phyloP scores from a whole-genome alignment of 495 filamentous ascomycete species.

The Elasticomyces elasticus region DNA sequence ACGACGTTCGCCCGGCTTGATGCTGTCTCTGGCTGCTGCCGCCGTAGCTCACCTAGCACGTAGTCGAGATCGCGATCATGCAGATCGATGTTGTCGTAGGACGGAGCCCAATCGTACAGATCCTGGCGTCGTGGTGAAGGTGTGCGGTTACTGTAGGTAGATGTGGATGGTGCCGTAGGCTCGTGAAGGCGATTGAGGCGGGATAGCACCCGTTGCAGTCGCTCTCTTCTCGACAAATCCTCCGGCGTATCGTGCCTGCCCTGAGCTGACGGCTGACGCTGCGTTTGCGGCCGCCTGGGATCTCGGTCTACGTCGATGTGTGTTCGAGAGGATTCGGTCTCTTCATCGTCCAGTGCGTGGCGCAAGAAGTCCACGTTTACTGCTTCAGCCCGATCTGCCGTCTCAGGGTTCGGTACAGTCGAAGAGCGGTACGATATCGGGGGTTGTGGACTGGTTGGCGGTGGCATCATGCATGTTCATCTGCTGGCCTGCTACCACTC shows the following conservation, averaged over 20 bases:
- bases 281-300: not conserved
- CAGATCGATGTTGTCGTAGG: constrained; percentile 37
- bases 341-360: constrained; percentile 11
- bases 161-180: constrained; percentile 31
- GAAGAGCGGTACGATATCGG: constrained; percentile 27
- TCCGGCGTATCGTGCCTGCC: constrained; percentile 10
- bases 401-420: constrained; percentile 39
- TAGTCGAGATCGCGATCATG: constrained; percentile 36
- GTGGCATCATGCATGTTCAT: too few species aligned
- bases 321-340: not conserved
- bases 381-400: constrained; percentile 47
- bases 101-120: constrained; percentile 53
- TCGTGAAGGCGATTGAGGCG: constrained; percentile 26
- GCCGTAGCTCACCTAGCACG: constrained; percentile 30
- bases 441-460: constrained; percentile 17
- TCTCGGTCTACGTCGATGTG: constrained; percentile 1
- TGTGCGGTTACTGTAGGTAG: constrained; percentile 41
- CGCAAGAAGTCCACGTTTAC: constrained; percentile 53
- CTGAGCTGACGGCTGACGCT: not conserved
- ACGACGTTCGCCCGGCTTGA: too few species aligned
- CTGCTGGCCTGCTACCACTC: too few species aligned
- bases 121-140: constrained; percentile 36
- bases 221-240: constrained; percentile 18
- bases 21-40: constrained; percentile 31
- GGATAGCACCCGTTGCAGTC: constrained; percentile 29